phyloP scores from a whole-genome alignment of 1,139 yeast genomes.

The Candida neerlandica region DNA sequence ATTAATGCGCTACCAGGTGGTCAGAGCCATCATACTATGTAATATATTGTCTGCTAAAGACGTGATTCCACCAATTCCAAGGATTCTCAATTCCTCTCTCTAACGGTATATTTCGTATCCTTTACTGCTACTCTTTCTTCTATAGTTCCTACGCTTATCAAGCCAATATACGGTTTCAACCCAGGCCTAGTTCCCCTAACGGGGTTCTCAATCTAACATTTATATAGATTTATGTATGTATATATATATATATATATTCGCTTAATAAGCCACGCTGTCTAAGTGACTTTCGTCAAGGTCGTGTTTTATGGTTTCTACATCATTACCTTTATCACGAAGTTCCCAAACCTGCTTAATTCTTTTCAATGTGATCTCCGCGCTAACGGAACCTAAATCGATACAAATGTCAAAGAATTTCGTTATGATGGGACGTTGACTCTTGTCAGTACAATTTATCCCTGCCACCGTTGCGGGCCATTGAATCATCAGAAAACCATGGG shows the following conservation, averaged over 20 bases:
- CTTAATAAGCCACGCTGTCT: conserved; percentile 28
- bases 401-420: conserved; percentile 42
- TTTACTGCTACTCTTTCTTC: too few species aligned
- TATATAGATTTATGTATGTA: too few species aligned
- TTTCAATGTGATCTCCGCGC: conserved; percentile 45
- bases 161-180: background rate
- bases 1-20: background rate
- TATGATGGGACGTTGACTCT: conserved; percentile 42
- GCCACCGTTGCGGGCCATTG: conserved; percentile 62
- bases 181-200: too few species aligned
- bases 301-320: conserved; percentile 10
- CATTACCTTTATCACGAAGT: conserved; percentile 26
- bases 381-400: conserved; percentile 47
- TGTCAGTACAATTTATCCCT: conserved; percentile 52
- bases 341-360: conserved; percentile 44
- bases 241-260: background rate
- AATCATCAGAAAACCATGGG: conserved; percentile 37
- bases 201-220: too few species aligned
- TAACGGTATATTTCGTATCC: too few species aligned
- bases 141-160: background rate
- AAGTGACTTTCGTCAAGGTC: conserved; percentile 27
- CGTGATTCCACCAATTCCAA: too few species aligned
- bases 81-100: too few species aligned
- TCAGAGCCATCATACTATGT: background rate
- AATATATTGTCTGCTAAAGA: too few species aligned